These are phyloP conservation scores for Raffaelea arxii DNA, from an alignment of 2,329 filamentous ascomycete species.

Conservation along the genomic window DNA sequence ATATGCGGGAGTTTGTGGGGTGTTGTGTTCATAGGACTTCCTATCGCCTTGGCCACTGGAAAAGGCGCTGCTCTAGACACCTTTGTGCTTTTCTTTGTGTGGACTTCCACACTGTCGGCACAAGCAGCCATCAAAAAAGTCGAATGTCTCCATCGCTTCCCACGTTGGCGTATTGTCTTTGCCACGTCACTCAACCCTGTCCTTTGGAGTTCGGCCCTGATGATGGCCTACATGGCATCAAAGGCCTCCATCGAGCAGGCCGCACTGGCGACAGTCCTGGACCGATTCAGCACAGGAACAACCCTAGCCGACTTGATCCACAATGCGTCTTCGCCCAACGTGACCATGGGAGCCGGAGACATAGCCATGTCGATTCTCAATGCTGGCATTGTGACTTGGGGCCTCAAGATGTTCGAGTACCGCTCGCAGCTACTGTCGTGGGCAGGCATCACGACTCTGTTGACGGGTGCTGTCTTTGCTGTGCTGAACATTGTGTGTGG, in stretches of 20 bases:
- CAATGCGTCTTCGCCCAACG: constrained; percentile 13
- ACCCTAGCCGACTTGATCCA: constrained; percentile 20
- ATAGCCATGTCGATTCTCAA: constrained; percentile 38
- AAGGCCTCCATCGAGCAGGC: constrained; percentile 22
- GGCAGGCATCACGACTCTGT: constrained; percentile 28
- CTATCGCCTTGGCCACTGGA: constrained; percentile 22
- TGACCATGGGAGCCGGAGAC: constrained; percentile 33
- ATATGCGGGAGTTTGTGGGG: constrained; percentile 20
- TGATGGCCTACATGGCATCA: constrained; percentile 31
- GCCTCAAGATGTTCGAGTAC: constrained; percentile 43
- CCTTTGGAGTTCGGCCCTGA: constrained; percentile 33
- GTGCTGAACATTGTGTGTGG: constrained; percentile 32
- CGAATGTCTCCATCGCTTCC: not conserved
- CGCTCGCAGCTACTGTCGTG: constrained; percentile 33
- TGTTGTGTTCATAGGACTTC: constrained; percentile 29
- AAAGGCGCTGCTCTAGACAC: constrained; percentile 33
- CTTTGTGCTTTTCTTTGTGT: constrained; percentile 36
- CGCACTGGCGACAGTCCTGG: constrained; percentile 14
- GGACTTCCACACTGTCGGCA: constrained; percentile 31
- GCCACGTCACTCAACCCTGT: constrained; percentile 37
- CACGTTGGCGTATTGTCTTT: constrained; percentile 18
- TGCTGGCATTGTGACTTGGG: constrained; percentile 41
- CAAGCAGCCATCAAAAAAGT: constrained; percentile 26
- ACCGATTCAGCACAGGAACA: constrained; percentile 17
- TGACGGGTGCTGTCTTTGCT: constrained; percentile 27